These are phyloP conservation scores for Amesomyces nigricolor DNA, from an alignment of 2,329 filamentous ascomycete genomes.

Conservation along the genomic window DNA sequence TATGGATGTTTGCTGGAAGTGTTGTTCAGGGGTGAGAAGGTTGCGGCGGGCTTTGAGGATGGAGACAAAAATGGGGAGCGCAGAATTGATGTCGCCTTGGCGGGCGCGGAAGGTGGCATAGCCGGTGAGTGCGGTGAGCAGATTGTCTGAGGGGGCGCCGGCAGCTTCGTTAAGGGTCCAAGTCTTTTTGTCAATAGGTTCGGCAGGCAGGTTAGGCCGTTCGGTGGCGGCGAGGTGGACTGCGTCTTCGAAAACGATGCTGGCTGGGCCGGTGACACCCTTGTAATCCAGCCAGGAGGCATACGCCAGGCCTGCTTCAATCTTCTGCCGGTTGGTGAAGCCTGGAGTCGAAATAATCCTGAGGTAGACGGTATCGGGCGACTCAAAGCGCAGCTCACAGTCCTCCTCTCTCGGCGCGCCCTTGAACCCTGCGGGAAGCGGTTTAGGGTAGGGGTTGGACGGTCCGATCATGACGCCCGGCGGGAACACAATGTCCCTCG, in stretches of 20 bases:
- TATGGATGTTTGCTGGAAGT: conserved; percentile 22
- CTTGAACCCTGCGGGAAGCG: conserved; percentile 59
- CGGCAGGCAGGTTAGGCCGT: conserved; percentile 38
- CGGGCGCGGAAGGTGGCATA: conserved; percentile 73
- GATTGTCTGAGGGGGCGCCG: conserved; percentile 59
- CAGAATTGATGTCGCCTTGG: conserved; percentile 57
- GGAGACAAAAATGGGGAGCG: conserved; percentile 80
- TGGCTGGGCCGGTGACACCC: conserved; percentile 56
- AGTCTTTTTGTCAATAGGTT: conserved; percentile 52
- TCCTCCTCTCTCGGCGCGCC: conserved; percentile 68
- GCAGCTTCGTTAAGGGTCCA: conserved; percentile 58
- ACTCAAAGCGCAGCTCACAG: conserved; percentile 61
- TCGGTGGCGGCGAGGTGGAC: conserved; percentile 66
- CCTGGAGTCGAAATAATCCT: conserved; percentile 76
- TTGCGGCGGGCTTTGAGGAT: conserved; percentile 71
- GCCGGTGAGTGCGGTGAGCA: conserved; percentile 69
- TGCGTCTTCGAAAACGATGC: conserved; percentile 69
- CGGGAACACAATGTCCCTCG: conserved; percentile 61
- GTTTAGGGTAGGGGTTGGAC: conserved; percentile 74
- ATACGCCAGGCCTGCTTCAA: conserved; percentile 77
- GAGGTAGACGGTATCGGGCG: conserved; percentile 73
- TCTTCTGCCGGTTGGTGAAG: conserved; percentile 69
- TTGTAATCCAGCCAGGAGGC: conserved; percentile 83
- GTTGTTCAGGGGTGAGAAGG: conserved; percentile 38
- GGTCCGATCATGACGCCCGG: conserved; percentile 71